A percentile compares a stretch with the other conserved stretches of the same genome.
These are phyloP conservation scores for Colletotrichum lentis DNA, from an alignment of 2,329 filamentous ascomycete species.

Conservation along the genomic window DNA sequence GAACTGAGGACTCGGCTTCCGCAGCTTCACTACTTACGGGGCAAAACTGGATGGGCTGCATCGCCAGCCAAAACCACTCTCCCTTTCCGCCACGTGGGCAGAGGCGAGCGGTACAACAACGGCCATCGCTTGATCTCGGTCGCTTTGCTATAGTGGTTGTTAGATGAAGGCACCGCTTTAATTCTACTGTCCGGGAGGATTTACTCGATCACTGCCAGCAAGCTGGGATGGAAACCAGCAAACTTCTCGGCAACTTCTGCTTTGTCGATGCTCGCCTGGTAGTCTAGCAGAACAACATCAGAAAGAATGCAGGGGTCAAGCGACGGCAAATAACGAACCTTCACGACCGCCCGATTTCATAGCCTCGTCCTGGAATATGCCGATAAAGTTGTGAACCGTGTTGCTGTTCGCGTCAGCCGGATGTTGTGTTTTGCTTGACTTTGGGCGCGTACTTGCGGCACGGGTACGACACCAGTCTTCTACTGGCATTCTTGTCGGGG, in stretches of 20 bases:
- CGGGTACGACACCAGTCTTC: slow-evolving; percentile 46
- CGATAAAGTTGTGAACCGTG: slow-evolving; percentile 48
- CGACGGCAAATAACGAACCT: background rate
- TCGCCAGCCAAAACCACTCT: slow-evolving; percentile 48
- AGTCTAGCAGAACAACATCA: slow-evolving; percentile 8
- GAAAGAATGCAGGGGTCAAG: background rate
- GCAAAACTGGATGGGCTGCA: slow-evolving; percentile 51
- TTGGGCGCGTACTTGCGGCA: slow-evolving; percentile 44
- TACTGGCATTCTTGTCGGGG: slow-evolving; percentile 37
- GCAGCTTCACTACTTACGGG: slow-evolving; percentile 42
- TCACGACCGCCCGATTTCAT: slow-evolving; percentile 30
- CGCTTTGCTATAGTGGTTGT: slow-evolving; percentile 44
- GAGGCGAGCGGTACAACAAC: slow-evolving; percentile 46
- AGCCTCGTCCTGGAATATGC: slow-evolving; percentile 44
- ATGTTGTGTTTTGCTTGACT: fast-evolving
- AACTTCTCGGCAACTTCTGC: slow-evolving; percentile 42
- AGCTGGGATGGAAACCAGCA: slow-evolving; percentile 42
- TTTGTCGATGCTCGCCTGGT: slow-evolving; percentile 41
- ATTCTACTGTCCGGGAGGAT: background rate
- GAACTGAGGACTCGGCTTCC: no score
- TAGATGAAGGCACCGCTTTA: background rate
- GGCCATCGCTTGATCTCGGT: slow-evolving; percentile 49
- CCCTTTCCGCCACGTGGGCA: slow-evolving; percentile 47
- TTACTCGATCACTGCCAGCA: slow-evolving; percentile 45
- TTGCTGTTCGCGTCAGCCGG: slow-evolving; percentile 40